Evolutionary conservation across 345 rosid genomes (phyloP), one percentile per base, ranked within the genome.

Genomic region (Citrus cavaleriei): DNA sequence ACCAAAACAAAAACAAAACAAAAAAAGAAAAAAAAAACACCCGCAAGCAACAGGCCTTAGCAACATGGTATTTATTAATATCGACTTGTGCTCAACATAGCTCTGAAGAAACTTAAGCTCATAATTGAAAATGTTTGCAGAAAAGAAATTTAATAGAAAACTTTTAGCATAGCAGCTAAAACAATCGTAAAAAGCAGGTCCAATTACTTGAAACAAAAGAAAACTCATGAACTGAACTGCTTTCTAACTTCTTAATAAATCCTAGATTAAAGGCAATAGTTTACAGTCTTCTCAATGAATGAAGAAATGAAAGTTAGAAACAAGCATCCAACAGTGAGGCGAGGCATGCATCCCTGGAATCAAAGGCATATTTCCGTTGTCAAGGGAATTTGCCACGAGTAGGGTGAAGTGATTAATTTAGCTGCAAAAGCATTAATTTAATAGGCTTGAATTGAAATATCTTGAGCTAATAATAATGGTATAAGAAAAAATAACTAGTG

Each of bases 291-390:
- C 76, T 58, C 59, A 58, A 58, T 9, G n/a, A 34, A 22, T 58
- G 65, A n/a, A 73, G 65, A 58, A 57, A 34, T n/a, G 12, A 35
- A n/a, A 58, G 32, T 73, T 73, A 57, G 34, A 42, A 61, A 68
- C 46, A 74, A 7, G 46, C 27, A 51, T 7, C 18, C n/a, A 40
- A 38, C 21, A 18, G 32, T 28, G 37, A 66, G 69, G 75, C 75
- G 38, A 73, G 67, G 71, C 78, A 60, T 73, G 55, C 61, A 73
- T 67, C 78, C 16, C 51, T 12, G 51, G 69, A 73, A 77, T 77
- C 74, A 30, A 19, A 21, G 65, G 46, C 54, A 61, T 62, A 28
- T 67, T 46, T 25, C 34, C 6, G 4, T 46, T 42, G 32, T 42
- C 35, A 6, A 54, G 22, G 34, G 30, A 30, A 54, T 2, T 14